Evolutionary conservation across 768 basidiomycete genomes (phyloP), one percentile per base, ranked within the genome.

Genomic region (Pisolithus albus): DNA sequence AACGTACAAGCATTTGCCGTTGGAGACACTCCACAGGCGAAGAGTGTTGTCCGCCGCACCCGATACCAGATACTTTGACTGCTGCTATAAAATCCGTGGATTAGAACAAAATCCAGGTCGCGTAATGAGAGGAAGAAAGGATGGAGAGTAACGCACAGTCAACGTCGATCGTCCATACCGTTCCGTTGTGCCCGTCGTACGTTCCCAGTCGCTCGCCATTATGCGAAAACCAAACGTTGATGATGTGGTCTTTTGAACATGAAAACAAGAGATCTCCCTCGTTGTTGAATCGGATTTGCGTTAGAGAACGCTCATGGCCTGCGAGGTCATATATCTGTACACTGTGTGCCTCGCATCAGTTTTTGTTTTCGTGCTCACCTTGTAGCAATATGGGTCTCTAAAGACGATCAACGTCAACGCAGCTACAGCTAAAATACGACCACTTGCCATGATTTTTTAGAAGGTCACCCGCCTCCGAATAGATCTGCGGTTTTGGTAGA

Each of bases 161-260:
- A 48, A 92, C 83, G 69, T 95, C 93, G 58, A 94, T 82, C 47
- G 93, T 94, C 96, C 96, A 98, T 24, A 99, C 88, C 0, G 89
- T 78, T 51, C 96, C 96, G 62, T 98, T 99, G 70, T 96, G 84
- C 38, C 93, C 96, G 43, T 90, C 83, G 64, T 96, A 98, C 52
- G 96, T 99, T 34, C 96, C 96, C 61, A 99, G 70, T 52, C 96
- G 79, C 75, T 98, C 96, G 47, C 96, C 96, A 61, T 99, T 99
- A 62, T 95, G 91, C 11, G 93, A 86, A 68, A 80, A 96, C 95
- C 95, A 98, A 47, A 92, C 93, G 65, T 96, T 97, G 68, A 97
- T 89, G 59, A 90, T 69, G 61, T 87, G 80, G 68, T 99, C 96
- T 78, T 99, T 99, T 60, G 92, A 92, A 64, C 88, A 91, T 21